Evolutionary conservation across 2,329 filamentous ascomycete genomes (phyloP), one percentile per base, ranked within the genome.

Genomic region (Orbilia brochopaga): DNA sequence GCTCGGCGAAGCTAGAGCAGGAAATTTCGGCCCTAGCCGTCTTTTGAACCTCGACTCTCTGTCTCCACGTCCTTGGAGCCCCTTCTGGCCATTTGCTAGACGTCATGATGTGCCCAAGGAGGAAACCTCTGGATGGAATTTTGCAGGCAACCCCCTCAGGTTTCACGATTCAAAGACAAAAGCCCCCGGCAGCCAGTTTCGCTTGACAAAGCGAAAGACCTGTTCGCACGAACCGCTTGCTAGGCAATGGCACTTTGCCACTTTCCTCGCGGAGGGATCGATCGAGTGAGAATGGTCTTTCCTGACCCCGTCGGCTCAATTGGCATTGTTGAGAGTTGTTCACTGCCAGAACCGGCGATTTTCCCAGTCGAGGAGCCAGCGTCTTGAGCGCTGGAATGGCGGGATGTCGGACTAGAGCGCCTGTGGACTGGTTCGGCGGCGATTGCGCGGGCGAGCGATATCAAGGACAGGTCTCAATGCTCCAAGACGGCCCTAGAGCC

Each of bases 111-210:
- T 56, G 53, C 37, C 46, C 19, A 24, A 23, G 44, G 44, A 48
- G 30, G 53, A 59, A 60, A 24, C 46, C 37, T 15, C 59, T 40
- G 40, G 54, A 60, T 30, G 50, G n/a, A n/a, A 35, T n/a, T 63
- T 51, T 54, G 56, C 37, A 53, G 46, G 32, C 37, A 46, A 62
- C 52, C 48, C n/a, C 46, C 51, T 50, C 37, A 37, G 24, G 53
- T 59, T 70, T 59, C 54, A 70, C 35, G 53, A 63, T 64, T 56
- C 35, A 58, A 56, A 58, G 46, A 59, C 66, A 44, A n/a, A n/a
- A 15, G 32, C 27, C 23, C 23, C 37, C 17, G 15, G 42, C 42
- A 55, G 7, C 48, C 35, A 21, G 54, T n/a, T 19, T 59, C 57
- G 54, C 8, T 53, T 53, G 24, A 15, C 19, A 40, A 19, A 30